phyloP scores from a whole-genome alignment of 176 grass and related monocot genomes.

The Aegilops umbellulata region DNA sequence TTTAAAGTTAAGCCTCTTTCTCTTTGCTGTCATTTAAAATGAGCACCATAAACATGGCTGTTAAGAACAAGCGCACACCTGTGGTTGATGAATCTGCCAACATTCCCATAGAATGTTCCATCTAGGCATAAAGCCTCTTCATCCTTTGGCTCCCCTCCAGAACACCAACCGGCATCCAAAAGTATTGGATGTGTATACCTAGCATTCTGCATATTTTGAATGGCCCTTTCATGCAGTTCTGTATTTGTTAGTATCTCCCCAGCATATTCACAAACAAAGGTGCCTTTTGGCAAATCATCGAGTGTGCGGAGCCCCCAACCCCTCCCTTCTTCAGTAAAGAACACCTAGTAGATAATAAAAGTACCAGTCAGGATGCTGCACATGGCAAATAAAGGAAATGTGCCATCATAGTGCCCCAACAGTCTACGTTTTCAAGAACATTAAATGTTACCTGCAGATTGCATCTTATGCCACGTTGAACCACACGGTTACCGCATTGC shows the following conservation, averaged over 20 bases:
- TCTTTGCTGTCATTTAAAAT: background rate
- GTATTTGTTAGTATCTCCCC: slow-evolving; percentile 62
- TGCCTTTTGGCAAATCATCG: slow-evolving; percentile 63
- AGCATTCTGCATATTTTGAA: slow-evolving; percentile 28
- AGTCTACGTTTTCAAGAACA: background rate
- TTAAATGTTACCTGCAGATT: slow-evolving; percentile 52
- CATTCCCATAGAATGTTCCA: slow-evolving; percentile 71
- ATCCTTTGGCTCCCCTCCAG: slow-evolving; percentile 36
- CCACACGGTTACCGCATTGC: slow-evolving; percentile 65
- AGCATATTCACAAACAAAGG: slow-evolving; percentile 74
- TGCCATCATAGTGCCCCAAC: background rate
- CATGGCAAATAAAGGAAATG: background rate
- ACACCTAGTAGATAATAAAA: slow-evolving; percentile 51
- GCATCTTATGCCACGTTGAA: slow-evolving; percentile 59
- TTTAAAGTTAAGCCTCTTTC: background rate
- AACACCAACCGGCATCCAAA: slow-evolving; percentile 67
- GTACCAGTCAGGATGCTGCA: background rate
- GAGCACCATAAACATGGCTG: background rate
- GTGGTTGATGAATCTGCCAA: slow-evolving; percentile 63
- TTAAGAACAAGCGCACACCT: slow-evolving; percentile 40
- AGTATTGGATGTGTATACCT: slow-evolving; percentile 45
- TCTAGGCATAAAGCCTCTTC: slow-evolving; percentile 66
- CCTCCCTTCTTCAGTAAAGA: slow-evolving; percentile 46
- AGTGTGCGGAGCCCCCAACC: slow-evolving; percentile 62
- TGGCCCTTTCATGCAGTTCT: slow-evolving; percentile 51